Evolutionary conservation across 495 filamentous ascomycete species (phyloP).

Genomic region (Daldinia vernicosa): DNA sequence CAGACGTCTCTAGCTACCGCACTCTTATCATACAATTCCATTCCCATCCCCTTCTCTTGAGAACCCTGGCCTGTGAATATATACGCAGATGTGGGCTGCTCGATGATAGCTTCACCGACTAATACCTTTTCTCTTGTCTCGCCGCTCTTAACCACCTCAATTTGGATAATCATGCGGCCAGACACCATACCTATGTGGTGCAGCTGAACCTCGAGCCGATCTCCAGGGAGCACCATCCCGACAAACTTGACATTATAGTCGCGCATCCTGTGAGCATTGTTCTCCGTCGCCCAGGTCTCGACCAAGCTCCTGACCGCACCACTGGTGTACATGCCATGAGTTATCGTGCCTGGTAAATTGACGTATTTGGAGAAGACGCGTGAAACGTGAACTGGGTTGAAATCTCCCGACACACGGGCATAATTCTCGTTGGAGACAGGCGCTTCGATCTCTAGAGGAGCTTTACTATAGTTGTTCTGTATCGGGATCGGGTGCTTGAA

Average conservation of each 20-base stretch:
- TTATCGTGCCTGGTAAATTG: constrained; percentile 84
- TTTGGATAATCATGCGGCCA: constrained; percentile 88
- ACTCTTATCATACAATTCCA: constrained; percentile 86
- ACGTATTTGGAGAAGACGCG: constrained; percentile 86
- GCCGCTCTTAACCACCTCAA: constrained; percentile 76
- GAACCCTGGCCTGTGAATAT: constrained; percentile 90
- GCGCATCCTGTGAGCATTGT: constrained; percentile 84
- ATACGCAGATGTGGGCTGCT: constrained; percentile 85
- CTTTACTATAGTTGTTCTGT: constrained; percentile 69
- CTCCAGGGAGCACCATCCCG: constrained; percentile 89
- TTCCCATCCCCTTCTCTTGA: constrained; percentile 93
- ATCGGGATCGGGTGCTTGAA: constrained; percentile 88
- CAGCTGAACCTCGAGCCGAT: constrained; percentile 80
- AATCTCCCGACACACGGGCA: constrained; percentile 86
- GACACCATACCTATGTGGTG: constrained; percentile 89
- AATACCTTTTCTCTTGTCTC: constrained; percentile 86
- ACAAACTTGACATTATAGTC: constrained; percentile 84
- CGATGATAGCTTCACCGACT: constrained; percentile 83
- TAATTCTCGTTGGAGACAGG: constrained; percentile 89
- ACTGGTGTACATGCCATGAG: constrained; percentile 91
- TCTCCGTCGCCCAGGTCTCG: constrained; percentile 93
- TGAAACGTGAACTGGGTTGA: constrained; percentile 90
- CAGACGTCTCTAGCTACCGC: constrained; percentile 85
- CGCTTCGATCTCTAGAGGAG: constrained; percentile 75
- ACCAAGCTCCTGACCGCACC: constrained; percentile 86